These are phyloP conservation scores for Grifola frondosa DNA, from an alignment of 1,284 basidiomycete genomes.

Conservation along the genomic window DNA sequence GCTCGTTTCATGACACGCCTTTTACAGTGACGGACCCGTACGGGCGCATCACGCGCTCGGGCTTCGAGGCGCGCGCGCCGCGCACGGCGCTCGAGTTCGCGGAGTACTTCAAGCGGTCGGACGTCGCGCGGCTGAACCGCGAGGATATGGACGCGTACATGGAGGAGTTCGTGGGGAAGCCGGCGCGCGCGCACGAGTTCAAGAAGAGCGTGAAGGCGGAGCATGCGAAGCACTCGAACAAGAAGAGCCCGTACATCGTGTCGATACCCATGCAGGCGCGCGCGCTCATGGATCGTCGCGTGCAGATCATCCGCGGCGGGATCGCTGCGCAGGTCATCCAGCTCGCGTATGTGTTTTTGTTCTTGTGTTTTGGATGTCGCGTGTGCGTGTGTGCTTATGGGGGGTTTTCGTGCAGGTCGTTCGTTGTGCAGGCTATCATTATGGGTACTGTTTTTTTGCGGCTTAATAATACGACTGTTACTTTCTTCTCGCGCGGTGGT, in stretches of 20 bases:
- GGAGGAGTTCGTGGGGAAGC: conserved; percentile 34
- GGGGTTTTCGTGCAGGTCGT: conserved; percentile 34
- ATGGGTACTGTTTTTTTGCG: conserved; percentile 77
- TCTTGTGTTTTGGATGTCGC: neutral
- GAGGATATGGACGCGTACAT: conserved; percentile 47
- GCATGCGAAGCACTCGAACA: conserved; percentile 38
- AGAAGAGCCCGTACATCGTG: conserved; percentile 32
- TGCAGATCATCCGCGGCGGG: conserved; percentile 69
- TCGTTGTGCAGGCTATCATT: conserved; percentile 68
- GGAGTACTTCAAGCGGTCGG: conserved; percentile 44
- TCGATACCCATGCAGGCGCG: conserved; percentile 54
- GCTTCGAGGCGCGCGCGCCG: conserved; percentile 45
- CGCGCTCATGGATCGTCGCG: conserved; percentile 63
- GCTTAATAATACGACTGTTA: conserved; percentile 57
- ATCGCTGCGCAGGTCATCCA: conserved; percentile 40
- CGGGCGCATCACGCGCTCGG: conserved; percentile 45
- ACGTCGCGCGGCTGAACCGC: conserved; percentile 38
- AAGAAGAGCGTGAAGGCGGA: conserved; percentile 50
- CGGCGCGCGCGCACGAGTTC: conserved; percentile 38
- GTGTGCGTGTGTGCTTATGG: neutral
- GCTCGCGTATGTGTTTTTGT: conserved; percentile 18
- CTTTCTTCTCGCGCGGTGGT: conserved; percentile 82
- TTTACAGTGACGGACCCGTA: conserved; percentile 47
- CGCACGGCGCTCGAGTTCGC: conserved; percentile 51
- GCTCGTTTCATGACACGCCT: neutral